Percentiles rank a stretch among this genome's conserved stretches.
Evolutionary conservation across 331 rosid species (phyloP).

Genomic region (Erythrophleum ivorense): DNA sequence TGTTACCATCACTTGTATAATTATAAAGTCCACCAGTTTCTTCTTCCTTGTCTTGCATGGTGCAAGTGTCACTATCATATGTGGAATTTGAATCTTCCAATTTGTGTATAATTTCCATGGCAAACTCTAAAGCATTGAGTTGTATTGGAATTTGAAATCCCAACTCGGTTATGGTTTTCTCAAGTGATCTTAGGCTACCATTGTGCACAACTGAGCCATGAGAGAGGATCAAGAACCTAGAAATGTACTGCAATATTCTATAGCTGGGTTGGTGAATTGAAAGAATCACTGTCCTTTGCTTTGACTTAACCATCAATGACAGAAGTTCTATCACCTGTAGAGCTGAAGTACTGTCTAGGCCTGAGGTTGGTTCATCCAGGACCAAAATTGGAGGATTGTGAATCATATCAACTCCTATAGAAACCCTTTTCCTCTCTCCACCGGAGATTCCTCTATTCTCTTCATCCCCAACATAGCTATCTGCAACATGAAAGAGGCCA

Average conservation of each 20-base stretch:
- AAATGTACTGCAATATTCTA: conserved; percentile 73
- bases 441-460: conserved; percentile 67
- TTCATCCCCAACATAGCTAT: conserved; percentile 83
- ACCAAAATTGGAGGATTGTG: conserved; percentile 44
- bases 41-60: conserved; percentile 42
- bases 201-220: conserved; percentile 71
- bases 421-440: conserved; percentile 21
- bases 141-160: conserved; percentile 73
- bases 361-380: conserved; percentile 38
- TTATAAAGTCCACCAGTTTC: conserved; percentile 38
- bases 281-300: conserved; percentile 67
- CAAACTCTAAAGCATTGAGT: conserved; percentile 76
- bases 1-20: not conserved
- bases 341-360: conserved; percentile 57
- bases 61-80: not conserved
- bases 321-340: conserved; percentile 79
- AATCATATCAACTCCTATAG: conserved; percentile 26
- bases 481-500: conserved; percentile 72
- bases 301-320: conserved; percentile 64
- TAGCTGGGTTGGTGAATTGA: conserved; percentile 95
- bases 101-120: conserved; percentile 73
- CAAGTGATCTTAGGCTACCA: conserved; percentile 73
- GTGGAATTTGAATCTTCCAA: conserved; percentile 57
- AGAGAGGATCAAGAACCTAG: conserved; percentile 79
- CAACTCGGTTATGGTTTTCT: conserved; percentile 52